phyloP scores from a whole-genome alignment of 2,329 filamentous ascomycete genomes.

The Rutstroemia sp. region DNA sequence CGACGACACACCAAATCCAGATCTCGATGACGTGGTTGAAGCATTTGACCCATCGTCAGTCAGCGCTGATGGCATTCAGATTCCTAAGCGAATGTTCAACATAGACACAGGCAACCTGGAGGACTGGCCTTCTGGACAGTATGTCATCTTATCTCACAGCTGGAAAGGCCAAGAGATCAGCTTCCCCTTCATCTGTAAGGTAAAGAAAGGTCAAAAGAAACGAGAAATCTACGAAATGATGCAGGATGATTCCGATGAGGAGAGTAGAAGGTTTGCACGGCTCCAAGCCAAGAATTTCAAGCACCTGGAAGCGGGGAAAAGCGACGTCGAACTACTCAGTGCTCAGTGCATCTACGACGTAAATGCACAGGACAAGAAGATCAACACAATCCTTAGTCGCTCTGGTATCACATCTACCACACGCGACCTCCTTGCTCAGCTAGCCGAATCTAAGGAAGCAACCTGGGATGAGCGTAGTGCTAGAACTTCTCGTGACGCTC shows the following conservation, averaged over 20 bases:
- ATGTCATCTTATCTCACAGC: conserved; percentile 32
- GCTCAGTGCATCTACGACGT: conserved; percentile 11
- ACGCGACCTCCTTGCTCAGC: conserved; percentile 4
- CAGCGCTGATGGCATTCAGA: conserved; percentile 11
- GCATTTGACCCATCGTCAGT: background rate
- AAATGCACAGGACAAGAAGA: conserved; percentile 7
- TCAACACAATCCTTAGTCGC: background rate
- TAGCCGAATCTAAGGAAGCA: conserved; percentile 5
- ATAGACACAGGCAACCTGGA: conserved; percentile 29
- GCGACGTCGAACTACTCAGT: conserved; percentile 6
- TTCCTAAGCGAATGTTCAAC: conserved; percentile 30
- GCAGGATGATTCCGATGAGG: conserved; percentile 10
- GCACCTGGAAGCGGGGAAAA: conserved; percentile 6
- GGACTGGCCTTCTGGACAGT: conserved; percentile 26
- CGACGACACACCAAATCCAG: background rate
- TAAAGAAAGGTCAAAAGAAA: conserved; percentile 9
- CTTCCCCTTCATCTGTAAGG: conserved; percentile 23
- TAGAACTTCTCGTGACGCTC: background rate
- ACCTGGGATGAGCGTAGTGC: background rate
- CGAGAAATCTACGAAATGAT: conserved; percentile 10
- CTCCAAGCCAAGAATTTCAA: conserved; percentile 12
- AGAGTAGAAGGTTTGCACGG: conserved; percentile 7
- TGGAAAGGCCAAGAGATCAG: conserved; percentile 31
- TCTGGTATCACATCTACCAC: background rate
- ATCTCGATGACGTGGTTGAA: conserved; percentile 7